Conservation (phyloP, 805 yeast species). For the Ogataea ganodermae region DNA sequence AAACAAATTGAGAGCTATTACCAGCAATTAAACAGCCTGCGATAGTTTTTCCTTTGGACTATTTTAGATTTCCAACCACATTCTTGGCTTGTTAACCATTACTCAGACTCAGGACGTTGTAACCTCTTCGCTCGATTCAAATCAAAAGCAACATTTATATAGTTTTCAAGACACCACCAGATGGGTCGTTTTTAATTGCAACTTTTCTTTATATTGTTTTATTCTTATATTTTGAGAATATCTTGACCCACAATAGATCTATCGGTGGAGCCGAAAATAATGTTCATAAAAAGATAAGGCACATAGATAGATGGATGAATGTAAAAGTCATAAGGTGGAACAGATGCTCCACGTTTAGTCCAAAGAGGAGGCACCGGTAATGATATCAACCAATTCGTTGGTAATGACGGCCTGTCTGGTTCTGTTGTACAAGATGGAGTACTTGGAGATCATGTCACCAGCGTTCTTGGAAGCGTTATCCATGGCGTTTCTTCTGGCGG, state of each 20-base stretch:
- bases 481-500: constrained; percentile 99
- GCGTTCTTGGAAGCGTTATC: constrained; percentile 99
- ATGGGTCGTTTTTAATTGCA: constrained; percentile 1
- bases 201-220: constrained; percentile 5
- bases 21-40: constrained; percentile 8
- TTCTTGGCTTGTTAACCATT: constrained; percentile 1
- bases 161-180: not conserved
- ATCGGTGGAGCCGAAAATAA: constrained; percentile 8
- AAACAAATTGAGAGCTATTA: constrained; percentile 42
- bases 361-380: constrained; percentile 99
- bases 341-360: constrained; percentile 50
- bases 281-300: constrained; percentile 13
- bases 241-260: constrained; percentile 6
- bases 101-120: not conserved
- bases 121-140: not conserved
- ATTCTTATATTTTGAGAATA: constrained; percentile 10
- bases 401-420: constrained; percentile 99
- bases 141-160: not conserved
- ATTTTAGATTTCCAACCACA: not conserved
- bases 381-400: constrained; percentile 98
- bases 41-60: not conserved
- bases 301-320: constrained; percentile 6
- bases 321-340: constrained; percentile 5
- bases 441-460: constrained; percentile 95
- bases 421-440: constrained; percentile 98